These are phyloP conservation scores for Myxozyma udenii DNA, from an alignment of 805 yeast genomes.

Conservation along the genomic window DNA sequence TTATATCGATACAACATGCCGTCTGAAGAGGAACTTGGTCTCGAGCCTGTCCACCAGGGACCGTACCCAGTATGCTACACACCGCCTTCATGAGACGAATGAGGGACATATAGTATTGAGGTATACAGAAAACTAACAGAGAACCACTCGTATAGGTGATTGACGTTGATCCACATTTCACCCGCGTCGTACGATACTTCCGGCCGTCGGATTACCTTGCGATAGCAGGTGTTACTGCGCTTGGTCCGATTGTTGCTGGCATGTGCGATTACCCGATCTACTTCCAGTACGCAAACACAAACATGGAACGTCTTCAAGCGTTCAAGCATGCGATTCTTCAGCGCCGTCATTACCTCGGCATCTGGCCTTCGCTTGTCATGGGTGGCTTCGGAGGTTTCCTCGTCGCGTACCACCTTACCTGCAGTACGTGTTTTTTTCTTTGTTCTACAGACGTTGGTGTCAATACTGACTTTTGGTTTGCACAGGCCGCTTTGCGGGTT, in stretches of 20 bases:
- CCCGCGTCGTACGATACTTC: slow-evolving; percentile 67
- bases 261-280: slow-evolving; percentile 42
- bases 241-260: slow-evolving; percentile 49
- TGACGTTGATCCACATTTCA: slow-evolving; percentile 76
- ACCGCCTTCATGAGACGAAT: too few species aligned
- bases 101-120: not conserved
- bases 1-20: too few species aligned
- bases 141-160: slow-evolving; percentile 44
- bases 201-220: slow-evolving; percentile 62
- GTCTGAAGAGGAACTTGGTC: slow-evolving; percentile 11
- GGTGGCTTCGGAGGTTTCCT: slow-evolving; percentile 75
- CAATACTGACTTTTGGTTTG: not conserved
- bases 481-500: slow-evolving; percentile 72
- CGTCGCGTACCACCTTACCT: slow-evolving; percentile 53
- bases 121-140: not conserved
- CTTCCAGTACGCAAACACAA: slow-evolving; percentile 33
- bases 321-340: slow-evolving; percentile 2
- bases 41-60: slow-evolving; percentile 10
- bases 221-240: slow-evolving; percentile 48
- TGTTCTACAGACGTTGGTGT: not conserved
- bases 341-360: slow-evolving; percentile 3
- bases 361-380: slow-evolving; percentile 6
- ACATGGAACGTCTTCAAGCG: slow-evolving; percentile 2
- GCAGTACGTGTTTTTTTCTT: slow-evolving; percentile 5
- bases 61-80: slow-evolving; percentile 16